These are phyloP conservation scores for Perkinsus olseni DNA, from an alignment of 169 alveolate genomes.

Conservation along the genomic window DNA sequence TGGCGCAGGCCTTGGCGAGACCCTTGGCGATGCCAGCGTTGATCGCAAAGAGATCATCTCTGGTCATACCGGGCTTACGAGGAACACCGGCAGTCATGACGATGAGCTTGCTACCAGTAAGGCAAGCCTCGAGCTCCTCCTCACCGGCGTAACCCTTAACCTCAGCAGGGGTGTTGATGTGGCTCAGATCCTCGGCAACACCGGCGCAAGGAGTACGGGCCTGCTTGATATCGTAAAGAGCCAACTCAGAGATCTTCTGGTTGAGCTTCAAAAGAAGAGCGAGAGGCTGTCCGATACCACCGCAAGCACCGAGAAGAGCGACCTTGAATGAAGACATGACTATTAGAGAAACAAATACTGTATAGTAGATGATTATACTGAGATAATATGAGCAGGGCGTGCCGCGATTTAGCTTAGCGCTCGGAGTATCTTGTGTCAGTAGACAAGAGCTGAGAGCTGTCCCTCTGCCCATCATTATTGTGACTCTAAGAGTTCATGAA, in stretches of 20 bases:
- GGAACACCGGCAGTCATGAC: conserved; percentile 56
- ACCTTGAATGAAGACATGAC: not conserved
- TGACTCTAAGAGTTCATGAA: no score
- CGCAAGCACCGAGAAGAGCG: conserved; percentile 9
- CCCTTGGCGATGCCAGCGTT: conserved; percentile 47
- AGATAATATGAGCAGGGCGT: not conserved
- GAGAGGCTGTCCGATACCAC: conserved; percentile 14
- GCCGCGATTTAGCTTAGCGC: not conserved
- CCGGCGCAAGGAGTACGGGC: not conserved
- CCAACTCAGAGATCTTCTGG: not conserved
- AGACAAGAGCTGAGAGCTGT: not conserved
- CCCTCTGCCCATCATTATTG: not conserved
- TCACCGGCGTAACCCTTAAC: conserved; percentile 14
- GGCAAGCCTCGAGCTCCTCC: conserved; percentile 19
- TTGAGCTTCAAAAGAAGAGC: conserved; percentile 6
- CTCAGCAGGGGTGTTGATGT: not conserved
- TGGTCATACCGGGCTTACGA: conserved; percentile 52
- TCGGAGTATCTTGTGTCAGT: not conserved
- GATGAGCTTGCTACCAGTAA: conserved; percentile 35
- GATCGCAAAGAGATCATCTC: conserved; percentile 43
- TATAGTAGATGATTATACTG: not conserved
- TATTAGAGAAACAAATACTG: not conserved
- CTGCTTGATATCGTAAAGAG: conserved; percentile 2
- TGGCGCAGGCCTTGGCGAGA: conserved; percentile 46
- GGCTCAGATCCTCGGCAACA: conserved; percentile 4